phyloP scores from a whole-genome alignment of 106 monocot genomes.

The Ottelia alismoides region DNA sequence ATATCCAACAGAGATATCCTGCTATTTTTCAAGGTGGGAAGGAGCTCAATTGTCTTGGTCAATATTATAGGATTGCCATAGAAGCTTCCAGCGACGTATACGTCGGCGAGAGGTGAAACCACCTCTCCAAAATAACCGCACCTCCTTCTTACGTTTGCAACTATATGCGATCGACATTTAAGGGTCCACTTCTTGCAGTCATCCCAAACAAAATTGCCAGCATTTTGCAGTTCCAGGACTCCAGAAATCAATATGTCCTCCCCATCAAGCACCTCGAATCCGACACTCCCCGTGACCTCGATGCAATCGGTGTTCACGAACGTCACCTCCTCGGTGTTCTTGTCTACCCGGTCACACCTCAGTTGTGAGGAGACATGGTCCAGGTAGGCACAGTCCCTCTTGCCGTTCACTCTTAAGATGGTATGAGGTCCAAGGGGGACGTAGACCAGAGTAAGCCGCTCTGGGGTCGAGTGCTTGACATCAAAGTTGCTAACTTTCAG shows the following conservation, averaged over 20 bases:
- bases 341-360: slow-evolving; percentile 55
- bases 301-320: slow-evolving; percentile 68
- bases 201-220: slow-evolving; percentile 18
- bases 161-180: slow-evolving; percentile 23
- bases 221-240: slow-evolving; percentile 28
- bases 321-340: slow-evolving; percentile 52
- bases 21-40: slow-evolving; percentile 29
- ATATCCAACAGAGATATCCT: slow-evolving; percentile 35
- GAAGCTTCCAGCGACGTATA: slow-evolving; percentile 51
- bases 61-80: slow-evolving; percentile 50
- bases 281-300: slow-evolving; percentile 47
- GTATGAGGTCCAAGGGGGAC: slow-evolving; percentile 38
- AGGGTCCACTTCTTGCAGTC: slow-evolving; percentile 43
- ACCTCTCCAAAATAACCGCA: slow-evolving; percentile 6
- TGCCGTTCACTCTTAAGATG: slow-evolving; percentile 55
- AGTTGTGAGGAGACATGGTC: slow-evolving; percentile 43
- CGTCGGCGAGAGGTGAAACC: slow-evolving; percentile 25
- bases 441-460: slow-evolving; percentile 38
- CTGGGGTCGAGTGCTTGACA: slow-evolving; percentile 24
- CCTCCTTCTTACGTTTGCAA: slow-evolving; percentile 17
- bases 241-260: slow-evolving; percentile 20
- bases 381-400: slow-evolving; percentile 32
- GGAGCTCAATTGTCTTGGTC: slow-evolving; percentile 49
- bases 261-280: slow-evolving; percentile 39
- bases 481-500: slow-evolving; percentile 37